Percentiles rank a stretch among this genome's conserved stretches.
These are phyloP conservation scores for Pleurotus djamor DNA, from an alignment of 768 basidiomycete genomes.

Conservation along the genomic window DNA sequence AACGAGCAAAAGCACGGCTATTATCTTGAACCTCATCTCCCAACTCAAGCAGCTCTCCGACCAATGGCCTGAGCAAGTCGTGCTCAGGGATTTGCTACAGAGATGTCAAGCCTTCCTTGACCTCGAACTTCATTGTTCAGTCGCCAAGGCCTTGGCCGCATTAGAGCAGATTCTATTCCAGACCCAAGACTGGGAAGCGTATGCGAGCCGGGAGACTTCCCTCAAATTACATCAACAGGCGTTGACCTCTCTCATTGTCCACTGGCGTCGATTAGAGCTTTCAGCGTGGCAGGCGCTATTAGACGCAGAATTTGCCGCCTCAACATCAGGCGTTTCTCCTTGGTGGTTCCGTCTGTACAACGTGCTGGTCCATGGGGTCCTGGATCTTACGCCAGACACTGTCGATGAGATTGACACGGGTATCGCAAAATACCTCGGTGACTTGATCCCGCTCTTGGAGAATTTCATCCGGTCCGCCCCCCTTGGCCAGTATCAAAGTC, in stretches of 20 bases:
- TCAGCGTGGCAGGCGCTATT: constrained; percentile 84
- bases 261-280: constrained; percentile 89
- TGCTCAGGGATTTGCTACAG: constrained; percentile 78
- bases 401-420: constrained; percentile 23
- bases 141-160: constrained; percentile 80
- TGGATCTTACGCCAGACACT: constrained; percentile 43
- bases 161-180: constrained; percentile 85
- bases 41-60: constrained; percentile 57
- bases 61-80: constrained; percentile 98
- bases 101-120: constrained; percentile 67
- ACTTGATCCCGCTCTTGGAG: constrained; percentile 76
- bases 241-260: constrained; percentile 72
- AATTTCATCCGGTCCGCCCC: constrained; percentile 73
- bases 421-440: constrained; percentile 53
- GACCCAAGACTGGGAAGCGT: constrained; percentile 95
- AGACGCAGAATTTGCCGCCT: constrained; percentile 60
- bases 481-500: constrained; percentile 77
- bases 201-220: constrained; percentile 88
- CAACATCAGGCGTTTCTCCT: constrained; percentile 43
- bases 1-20: constrained; percentile 52
- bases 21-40: constrained; percentile 47
- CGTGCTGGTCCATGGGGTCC: constrained; percentile 60
- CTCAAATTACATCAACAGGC: constrained; percentile 65
- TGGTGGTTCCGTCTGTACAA: constrained; percentile 97
- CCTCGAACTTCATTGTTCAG: constrained; percentile 62